Evolutionary conservation across 257 asterid genomes (phyloP).

Genomic region (Rehmannia glutinosa): DNA sequence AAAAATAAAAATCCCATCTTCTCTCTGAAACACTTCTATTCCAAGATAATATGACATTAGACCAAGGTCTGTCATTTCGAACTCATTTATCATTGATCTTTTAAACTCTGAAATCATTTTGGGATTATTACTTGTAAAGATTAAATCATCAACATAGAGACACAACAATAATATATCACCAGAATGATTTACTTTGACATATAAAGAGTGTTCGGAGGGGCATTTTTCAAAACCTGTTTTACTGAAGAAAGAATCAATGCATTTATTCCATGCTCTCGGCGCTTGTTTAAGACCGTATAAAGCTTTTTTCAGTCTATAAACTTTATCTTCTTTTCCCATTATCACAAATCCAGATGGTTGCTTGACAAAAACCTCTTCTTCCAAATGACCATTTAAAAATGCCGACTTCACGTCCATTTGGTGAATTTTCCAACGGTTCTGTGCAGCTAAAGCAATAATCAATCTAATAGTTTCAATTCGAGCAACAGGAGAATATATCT

Average conservation of each 20-base stretch:
- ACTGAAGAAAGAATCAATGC: background rate
- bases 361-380: background rate
- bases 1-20: constrained; percentile 4
- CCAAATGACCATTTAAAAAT: no score
- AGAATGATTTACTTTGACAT: background rate
- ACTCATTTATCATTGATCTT: background rate
- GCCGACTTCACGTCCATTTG: constrained; percentile 8
- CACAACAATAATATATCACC: constrained; percentile 10
- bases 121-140: background rate
- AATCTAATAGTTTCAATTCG: constrained; percentile 9
- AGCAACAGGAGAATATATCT: constrained; percentile 1
- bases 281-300: constrained; percentile 16
- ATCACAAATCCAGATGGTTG: background rate
- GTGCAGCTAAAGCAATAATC: constrained; percentile 1
- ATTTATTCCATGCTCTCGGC: constrained; percentile 10
- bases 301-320: background rate
- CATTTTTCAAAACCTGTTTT: background rate
- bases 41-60: constrained; percentile 15
- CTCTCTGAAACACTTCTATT: background rate
- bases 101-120: background rate
- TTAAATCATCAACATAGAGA: constrained; percentile 21
- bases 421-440: background rate
- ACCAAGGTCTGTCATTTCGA: constrained; percentile 18
- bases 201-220: constrained; percentile 5
- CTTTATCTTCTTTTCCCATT: background rate